A percentile compares a stretch with the other conserved stretches of the same genome.
These are phyloP conservation scores for Fusarium sp. DNA, from an alignment of 2,329 filamentous ascomycete genomes.

Conservation along the genomic window DNA sequence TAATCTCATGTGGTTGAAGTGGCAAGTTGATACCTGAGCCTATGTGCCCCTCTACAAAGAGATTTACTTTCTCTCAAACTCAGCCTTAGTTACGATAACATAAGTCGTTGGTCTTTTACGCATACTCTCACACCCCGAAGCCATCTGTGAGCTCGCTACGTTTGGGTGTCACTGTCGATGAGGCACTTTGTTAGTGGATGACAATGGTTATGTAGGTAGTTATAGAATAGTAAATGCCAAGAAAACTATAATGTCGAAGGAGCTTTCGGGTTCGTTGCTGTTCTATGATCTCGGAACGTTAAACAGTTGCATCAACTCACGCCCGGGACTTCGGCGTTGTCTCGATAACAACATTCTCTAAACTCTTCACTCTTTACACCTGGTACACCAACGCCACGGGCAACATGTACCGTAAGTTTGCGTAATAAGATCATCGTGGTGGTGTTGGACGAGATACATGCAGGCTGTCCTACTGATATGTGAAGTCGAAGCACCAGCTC, in stretches of 20 bases:
- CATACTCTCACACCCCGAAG: not conserved
- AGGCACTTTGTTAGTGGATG: not conserved
- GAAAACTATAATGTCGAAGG: not conserved
- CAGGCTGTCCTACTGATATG: not conserved
- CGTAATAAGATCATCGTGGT: not conserved
- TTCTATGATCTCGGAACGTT: not conserved
- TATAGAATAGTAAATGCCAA: not conserved
- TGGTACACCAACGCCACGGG: not conserved
- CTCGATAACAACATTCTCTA: not conserved
- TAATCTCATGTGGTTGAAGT: not conserved
- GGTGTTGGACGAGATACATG: not conserved
- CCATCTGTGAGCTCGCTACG: not conserved
- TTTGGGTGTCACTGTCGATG: not conserved
- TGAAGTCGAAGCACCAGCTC: not conserved
- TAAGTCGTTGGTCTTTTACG: too few species aligned
- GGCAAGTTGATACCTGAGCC: not conserved
- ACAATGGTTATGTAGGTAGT: too few species aligned
- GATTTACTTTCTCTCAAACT: not conserved
- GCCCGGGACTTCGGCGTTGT: not conserved
- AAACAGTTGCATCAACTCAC: not conserved
- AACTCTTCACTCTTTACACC: not conserved
- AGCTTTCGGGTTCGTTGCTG: too few species aligned
- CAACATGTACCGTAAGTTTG: not conserved
- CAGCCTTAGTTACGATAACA: too few species aligned
- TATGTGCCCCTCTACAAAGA: not conserved